Evolutionary conservation across 306 rosid species (phyloP).

Genomic region (Crotalaria pallida): DNA sequence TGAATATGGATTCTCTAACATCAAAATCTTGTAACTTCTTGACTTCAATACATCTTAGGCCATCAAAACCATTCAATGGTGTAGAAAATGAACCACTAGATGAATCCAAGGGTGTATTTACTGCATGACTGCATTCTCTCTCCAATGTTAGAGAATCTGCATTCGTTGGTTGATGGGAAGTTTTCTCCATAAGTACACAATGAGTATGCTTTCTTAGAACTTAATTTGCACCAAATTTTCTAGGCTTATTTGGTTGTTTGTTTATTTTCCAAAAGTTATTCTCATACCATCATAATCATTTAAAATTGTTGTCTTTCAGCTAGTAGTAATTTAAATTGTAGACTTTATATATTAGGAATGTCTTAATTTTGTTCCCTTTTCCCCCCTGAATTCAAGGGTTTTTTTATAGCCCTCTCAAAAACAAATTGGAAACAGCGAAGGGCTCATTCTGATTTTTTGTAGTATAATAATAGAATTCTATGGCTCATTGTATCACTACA

Average conservation of each 20-base stretch:
- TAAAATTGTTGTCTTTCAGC: neutral
- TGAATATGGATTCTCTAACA: too few relatives aligned
- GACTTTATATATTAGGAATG: neutral
- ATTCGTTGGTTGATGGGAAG: conserved; percentile 97
- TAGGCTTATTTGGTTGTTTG: neutral
- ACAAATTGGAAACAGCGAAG: neutral
- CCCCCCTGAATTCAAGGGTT: neutral
- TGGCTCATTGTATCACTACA: too few relatives aligned
- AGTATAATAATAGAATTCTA: neutral
- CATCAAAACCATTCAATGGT: too few relatives aligned
- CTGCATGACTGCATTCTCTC: too few relatives aligned
- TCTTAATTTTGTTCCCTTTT: neutral
- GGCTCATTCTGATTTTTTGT: neutral
- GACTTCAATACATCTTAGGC: too few relatives aligned
- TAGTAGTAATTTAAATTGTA: neutral
- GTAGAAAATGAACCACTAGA: too few relatives aligned
- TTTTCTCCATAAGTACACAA: conserved; percentile 84
- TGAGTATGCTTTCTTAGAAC: neutral
- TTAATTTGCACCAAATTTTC: neutral
- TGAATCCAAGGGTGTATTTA: too few relatives aligned
- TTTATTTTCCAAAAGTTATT: neutral
- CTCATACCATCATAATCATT: neutral
- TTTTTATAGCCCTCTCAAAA: neutral
- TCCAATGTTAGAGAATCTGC: too few relatives aligned
- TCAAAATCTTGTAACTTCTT: too few relatives aligned